phyloP scores from a whole-genome alignment of 495 filamentous ascomycete genomes.

The Platismatia glauca region DNA sequence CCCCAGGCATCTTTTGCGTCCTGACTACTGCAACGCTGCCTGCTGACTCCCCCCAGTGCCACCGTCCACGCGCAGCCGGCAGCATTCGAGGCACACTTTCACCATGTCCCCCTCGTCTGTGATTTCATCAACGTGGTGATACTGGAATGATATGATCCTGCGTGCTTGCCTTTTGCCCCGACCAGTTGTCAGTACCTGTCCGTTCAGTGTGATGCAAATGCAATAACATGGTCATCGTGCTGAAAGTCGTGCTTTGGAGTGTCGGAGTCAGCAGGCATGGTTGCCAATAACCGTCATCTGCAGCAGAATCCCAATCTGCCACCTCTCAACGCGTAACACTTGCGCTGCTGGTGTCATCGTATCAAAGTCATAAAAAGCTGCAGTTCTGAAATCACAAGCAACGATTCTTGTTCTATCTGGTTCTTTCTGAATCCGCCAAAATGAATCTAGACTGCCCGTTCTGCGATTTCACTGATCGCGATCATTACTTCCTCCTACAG shows the following conservation, averaged over 20 bases:
- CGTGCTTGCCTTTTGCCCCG: neutral
- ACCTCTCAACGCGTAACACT: constrained; percentile 4
- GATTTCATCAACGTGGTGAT: neutral
- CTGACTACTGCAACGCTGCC: constrained; percentile 2
- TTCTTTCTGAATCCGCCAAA: neutral
- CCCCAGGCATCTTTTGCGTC: neutral
- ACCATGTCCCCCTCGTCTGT: neutral
- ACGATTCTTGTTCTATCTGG: neutral
- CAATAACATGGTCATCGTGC: neutral
- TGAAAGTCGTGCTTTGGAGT: neutral
- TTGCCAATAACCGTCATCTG: neutral
- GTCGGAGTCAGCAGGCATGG: constrained; percentile 1
- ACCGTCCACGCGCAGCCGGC: neutral
- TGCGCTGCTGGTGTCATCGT: neutral
- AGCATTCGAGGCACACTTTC: neutral
- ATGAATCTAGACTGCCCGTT: constrained; percentile 38
- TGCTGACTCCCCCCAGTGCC: no score
- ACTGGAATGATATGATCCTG: neutral
- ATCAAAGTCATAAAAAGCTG: neutral
- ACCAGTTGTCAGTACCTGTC: neutral
- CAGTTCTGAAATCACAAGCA: neutral
- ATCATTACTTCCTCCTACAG: constrained; percentile 40
- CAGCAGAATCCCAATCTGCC: neutral
- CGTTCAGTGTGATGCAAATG: no score
- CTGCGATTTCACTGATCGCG: constrained; percentile 45